Base-by-base conservation (phyloP, 176 grass and related monocot species). In the Aegilops longissima region DNA sequence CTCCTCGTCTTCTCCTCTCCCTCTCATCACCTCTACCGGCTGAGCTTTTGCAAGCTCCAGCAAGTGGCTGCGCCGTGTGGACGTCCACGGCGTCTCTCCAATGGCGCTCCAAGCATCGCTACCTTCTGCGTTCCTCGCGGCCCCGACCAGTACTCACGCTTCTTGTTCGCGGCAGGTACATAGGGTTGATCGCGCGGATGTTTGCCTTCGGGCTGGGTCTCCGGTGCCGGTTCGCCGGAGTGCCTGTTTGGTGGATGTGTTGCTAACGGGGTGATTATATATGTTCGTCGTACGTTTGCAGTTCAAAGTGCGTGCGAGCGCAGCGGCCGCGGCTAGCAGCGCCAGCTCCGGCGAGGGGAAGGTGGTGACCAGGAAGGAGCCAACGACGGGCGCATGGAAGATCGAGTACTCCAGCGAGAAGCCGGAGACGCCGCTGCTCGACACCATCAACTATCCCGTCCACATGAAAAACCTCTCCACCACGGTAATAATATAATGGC, bases 381-480 rank as follows among this genome's bases (percentile, higher is more conserved):
- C 47, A 30, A 27, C 17, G 16, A 71, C 62, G 16, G 82, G 80
- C 5, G 29, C 87, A 1, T 88, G 94, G 87, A 94, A 90, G 89
- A 75, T 94, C 13, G 83, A 93, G 1, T 99, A 85, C 88, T 82
- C 97, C 58, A 73, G 85, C 36, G 97, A 94, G 82, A 99, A 99
- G 75, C 94, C 92, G 0, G 14, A 79, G 67, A 99, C 97, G 11
- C 97, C 97, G 30, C 82, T 99, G 17, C 88, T 99, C 0, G 97
- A 99, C 42, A 94, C 94, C 5, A 77, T 99, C 3, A 93, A 96
- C 56, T 99, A 93, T 40, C 97, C 97, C 11, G 10, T 88, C 65
- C 94, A 99, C 89, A 99, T 99, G 97, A 99, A 99, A 86, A 99
- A 94, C 68, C 89, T 99, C 12, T 96, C 97, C 5, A 49, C 73